Evolutionary conservation across 768 basidiomycete genomes (phyloP).

Genomic region (Tulasnella sp.): DNA sequence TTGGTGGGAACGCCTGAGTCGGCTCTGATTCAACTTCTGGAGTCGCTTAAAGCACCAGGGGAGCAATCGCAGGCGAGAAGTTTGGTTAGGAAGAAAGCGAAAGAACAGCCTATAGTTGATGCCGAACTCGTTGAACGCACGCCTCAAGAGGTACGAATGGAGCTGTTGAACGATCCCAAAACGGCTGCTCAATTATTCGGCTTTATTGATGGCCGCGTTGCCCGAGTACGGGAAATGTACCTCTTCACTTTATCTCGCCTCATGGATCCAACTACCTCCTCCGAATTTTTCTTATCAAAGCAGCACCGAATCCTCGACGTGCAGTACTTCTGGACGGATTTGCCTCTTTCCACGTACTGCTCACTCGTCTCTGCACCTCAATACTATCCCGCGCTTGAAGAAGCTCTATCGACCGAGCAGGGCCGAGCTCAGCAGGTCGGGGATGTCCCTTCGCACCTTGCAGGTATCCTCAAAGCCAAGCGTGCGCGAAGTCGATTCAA

Average conservation of each 20-base stretch:
- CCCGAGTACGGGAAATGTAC: constrained; percentile 55
- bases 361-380: constrained; percentile 45
- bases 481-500: constrained; percentile 46
- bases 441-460: constrained; percentile 41
- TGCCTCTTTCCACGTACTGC: constrained; percentile 54
- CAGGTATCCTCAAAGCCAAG: constrained; percentile 43
- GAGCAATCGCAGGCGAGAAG: too few species aligned
- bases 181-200: constrained; percentile 66
- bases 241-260: constrained; percentile 40
- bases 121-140: background rate
- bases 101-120: background rate
- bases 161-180: constrained; percentile 54
- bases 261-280: constrained; percentile 37
- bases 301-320: constrained; percentile 47
- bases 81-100: too few species aligned
- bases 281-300: constrained; percentile 33
- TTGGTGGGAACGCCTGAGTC: constrained; percentile 1
- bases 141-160: constrained; percentile 28
- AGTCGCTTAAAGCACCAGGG: too few species aligned
- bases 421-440: constrained; percentile 40
- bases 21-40: too few species aligned
- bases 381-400: constrained; percentile 45
- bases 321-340: constrained; percentile 47
- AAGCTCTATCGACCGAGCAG: constrained; percentile 37
- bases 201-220: constrained; percentile 52